These are phyloP conservation scores for Luffa aegyptiaca DNA, from an alignment of 306 rosid genomes.

Conservation along the genomic window DNA sequence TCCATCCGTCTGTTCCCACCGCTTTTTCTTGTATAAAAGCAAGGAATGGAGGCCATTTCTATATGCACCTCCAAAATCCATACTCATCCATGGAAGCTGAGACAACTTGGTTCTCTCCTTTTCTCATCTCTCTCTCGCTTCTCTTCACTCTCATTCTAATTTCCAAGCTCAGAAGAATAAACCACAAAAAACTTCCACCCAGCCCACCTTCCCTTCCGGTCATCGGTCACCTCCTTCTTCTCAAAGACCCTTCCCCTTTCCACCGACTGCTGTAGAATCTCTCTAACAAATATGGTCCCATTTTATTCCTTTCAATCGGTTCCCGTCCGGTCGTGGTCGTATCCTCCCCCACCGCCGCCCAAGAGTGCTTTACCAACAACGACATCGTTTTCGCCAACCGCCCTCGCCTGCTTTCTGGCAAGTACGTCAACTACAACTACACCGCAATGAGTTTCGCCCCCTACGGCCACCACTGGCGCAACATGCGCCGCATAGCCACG, in stretches of 20 bases:
- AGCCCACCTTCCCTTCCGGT: conserved; percentile 33
- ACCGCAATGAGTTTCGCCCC: conserved; percentile 19
- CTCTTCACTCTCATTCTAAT: background rate
- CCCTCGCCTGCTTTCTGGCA: conserved; percentile 3
- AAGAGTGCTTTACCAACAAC: conserved; percentile 62
- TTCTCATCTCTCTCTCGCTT: background rate
- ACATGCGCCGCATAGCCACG: conserved; percentile 50
- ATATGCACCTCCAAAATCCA: background rate
- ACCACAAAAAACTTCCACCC: conserved; percentile 24
- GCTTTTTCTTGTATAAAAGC: background rate
- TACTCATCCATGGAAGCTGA: background rate
- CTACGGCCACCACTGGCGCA: conserved; percentile 75
- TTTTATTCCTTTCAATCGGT: conserved; percentile 19
- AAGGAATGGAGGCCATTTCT: background rate
- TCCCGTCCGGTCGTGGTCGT: conserved; percentile 28
- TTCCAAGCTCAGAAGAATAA: background rate
- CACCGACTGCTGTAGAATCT: conserved; percentile 24
- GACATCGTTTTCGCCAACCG: conserved; percentile 49
- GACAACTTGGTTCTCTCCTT: background rate
- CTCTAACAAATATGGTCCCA: conserved; percentile 32
- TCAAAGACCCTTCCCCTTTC: conserved; percentile 28
- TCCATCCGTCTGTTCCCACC: too few species aligned
- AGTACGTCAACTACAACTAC: conserved; percentile 34
- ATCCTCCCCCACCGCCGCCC: conserved; percentile 34
- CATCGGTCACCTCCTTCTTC: conserved; percentile 40